phyloP scores from a whole-genome alignment of 371 early-diverging fungal genomes.

The Entomophthora muscae region DNA sequence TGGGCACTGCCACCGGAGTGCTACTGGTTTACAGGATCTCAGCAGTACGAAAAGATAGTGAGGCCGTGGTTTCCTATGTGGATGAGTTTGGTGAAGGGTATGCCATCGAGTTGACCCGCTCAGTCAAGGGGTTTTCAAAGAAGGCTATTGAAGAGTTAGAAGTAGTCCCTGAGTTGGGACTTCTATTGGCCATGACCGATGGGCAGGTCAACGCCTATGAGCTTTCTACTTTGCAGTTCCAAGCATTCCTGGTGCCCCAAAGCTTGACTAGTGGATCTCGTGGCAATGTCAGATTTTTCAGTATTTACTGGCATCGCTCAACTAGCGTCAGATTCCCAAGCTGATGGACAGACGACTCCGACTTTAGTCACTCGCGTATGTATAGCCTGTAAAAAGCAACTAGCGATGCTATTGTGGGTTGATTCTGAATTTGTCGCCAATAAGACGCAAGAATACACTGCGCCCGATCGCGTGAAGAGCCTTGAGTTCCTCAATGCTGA shows the following conservation, averaged over 20 bases:
- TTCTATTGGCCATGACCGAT: constrained; percentile 52
- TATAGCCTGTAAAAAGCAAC: background rate
- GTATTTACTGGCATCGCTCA: background rate
- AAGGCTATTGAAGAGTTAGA: constrained; percentile 55
- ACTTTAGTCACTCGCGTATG: background rate
- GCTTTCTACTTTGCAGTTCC: background rate
- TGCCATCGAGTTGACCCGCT: constrained; percentile 35
- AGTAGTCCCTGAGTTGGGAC: constrained; percentile 55
- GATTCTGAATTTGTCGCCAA: constrained; percentile 7
- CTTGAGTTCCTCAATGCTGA: constrained; percentile 50
- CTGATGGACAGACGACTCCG: background rate
- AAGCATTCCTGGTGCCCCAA: background rate
- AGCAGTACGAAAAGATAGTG: background rate
- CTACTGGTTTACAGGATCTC: constrained; percentile 9
- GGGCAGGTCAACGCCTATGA: constrained; percentile 4
- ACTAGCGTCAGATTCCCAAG: background rate
- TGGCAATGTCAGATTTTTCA: background rate
- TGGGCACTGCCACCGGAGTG: constrained; percentile 10
- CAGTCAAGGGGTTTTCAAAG: constrained; percentile 48
- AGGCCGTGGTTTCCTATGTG: background rate
- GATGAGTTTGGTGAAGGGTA: constrained; percentile 21
- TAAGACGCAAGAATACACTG: constrained; percentile 25
- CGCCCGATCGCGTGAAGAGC: constrained; percentile 42
- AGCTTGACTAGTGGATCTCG: background rate
- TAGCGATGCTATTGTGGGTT: constrained; percentile 5